These are phyloP conservation scores for Eucalyptus tenuipes DNA, from an alignment of 345 rosid species.

Conservation along the genomic window DNA sequence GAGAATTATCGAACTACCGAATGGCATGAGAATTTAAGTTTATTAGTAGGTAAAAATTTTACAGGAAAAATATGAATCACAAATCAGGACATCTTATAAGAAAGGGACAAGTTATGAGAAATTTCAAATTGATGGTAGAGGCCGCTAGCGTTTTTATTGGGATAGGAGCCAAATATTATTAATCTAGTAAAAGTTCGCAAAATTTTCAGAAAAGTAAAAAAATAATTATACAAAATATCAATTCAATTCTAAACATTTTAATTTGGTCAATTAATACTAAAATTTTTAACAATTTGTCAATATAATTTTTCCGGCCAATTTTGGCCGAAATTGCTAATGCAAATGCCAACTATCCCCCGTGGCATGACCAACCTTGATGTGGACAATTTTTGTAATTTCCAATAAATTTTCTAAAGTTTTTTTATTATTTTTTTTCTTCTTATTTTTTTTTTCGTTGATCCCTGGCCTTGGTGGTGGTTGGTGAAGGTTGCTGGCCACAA, in stretches of 20 bases:
- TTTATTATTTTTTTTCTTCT: too few relatives aligned
- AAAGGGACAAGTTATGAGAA: neutral
- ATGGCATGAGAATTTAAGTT: neutral
- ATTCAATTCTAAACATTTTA: neutral
- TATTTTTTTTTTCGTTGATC: neutral
- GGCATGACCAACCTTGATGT: neutral
- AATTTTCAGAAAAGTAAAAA: neutral
- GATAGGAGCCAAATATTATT: neutral
- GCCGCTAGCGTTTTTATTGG: neutral
- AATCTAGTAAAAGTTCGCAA: neutral
- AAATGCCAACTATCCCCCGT: fast-evolving
- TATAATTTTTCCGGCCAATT: neutral
- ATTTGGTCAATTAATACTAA: neutral
- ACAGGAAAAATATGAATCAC: neutral
- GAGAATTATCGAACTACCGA: neutral
- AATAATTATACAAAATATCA: neutral
- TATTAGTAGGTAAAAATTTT: neutral
- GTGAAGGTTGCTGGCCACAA: too few relatives aligned
- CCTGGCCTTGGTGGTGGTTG: too few relatives aligned
- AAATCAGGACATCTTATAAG: neutral
- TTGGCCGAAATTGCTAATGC: neutral
- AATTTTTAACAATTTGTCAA: neutral
- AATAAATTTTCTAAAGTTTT: neutral
- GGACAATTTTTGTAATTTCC: neutral
- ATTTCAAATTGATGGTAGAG: neutral